Percentiles rank a stretch among this genome's conserved stretches.
phyloP scores from a whole-genome alignment of 805 yeast genomes.

The Ogataea trehaloabstinens region DNA sequence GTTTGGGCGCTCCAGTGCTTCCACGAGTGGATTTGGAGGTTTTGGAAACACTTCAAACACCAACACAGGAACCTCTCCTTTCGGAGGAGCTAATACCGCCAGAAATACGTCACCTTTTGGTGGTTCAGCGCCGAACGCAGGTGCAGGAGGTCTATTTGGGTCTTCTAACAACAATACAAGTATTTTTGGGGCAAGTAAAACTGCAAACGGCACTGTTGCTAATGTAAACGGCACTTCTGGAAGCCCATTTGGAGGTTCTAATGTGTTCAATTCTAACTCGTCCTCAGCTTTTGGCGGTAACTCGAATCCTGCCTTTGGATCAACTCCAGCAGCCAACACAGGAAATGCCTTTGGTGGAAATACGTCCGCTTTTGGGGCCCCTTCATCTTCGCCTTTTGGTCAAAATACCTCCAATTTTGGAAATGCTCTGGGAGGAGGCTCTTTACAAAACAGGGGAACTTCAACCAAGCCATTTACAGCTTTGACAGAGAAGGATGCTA shows the following conservation, averaged over 20 bases:
- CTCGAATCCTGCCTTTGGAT: conserved; percentile 5
- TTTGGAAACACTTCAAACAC: conserved; percentile 23
- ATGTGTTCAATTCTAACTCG: conserved; percentile 8
- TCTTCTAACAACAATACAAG: conserved; percentile 23
- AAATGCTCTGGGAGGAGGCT: conserved; percentile 28
- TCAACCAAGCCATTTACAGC: conserved; percentile 68
- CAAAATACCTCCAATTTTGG: conserved; percentile 34
- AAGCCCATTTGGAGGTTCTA: conserved; percentile 1
- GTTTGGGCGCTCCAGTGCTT: conserved; percentile 45
- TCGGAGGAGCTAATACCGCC: conserved; percentile 26
- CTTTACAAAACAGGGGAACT: conserved; percentile 58
- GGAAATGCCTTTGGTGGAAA: conserved; percentile 22
- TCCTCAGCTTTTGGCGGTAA: conserved; percentile 40
- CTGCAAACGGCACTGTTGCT: conserved; percentile 10
- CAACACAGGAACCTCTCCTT: conserved; percentile 21
- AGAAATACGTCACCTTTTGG: conserved; percentile 13
- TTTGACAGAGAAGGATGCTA: conserved; percentile 66
- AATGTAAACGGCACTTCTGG: conserved; percentile 1
- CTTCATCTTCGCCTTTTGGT: conserved; percentile 40
- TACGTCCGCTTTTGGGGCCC: conserved; percentile 33
- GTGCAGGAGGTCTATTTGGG: conserved; percentile 31
- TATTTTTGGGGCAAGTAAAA: conserved; percentile 39
- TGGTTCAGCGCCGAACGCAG: conserved; percentile 18
- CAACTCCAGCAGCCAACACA: conserved; percentile 3
- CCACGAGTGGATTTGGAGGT: conserved; percentile 53